Evolutionary conservation across 2,329 filamentous ascomycete genomes (phyloP), one percentile per base, ranked within the genome.

Genomic region (Claviceps purpurea): DNA sequence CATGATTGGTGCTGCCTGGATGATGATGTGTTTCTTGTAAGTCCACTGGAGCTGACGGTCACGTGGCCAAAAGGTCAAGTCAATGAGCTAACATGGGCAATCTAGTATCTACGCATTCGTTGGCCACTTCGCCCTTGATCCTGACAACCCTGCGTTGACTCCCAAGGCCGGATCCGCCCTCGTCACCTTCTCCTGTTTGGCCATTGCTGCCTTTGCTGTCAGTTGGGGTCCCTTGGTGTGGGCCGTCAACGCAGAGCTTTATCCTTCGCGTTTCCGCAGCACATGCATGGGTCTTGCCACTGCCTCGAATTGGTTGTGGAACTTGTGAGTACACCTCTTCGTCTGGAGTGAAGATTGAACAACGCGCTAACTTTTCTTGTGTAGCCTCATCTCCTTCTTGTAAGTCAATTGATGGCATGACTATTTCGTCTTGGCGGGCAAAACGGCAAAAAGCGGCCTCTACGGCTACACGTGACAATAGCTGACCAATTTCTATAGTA

Each of bases 191-290:
- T 82, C 82, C 0, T 85, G 82, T 60, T 70, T 87, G 42, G 84
- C 84, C 62, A 85, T 85, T 52, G 78, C 73, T 18, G 80, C 75
- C 3, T 85, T 83, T 56, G 81, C 81, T n/a, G 78, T 75, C 55
- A 84, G 80, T 13, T 86, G 82, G 83, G 82, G 82, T 22, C 83
- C 83, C 1, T 76, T 85, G 7, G 74, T 85, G 22, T 87, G 83
- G 83, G 74, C 76, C 10, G 74, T 82, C 13, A 76, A 80, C 11
- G 79, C 79, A 2, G 81, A 85, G 64, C 73, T 84, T 54, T 85
- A 82, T 61, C 81, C 81, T 5, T 69, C 73, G 2, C 72, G 79
- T 6, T 78, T 78, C 61, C 70, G 76, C 50, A 72, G 73, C 39
- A 69, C 68, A 52, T 75, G 73, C 64, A 77, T 80, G 68, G 76